Conservation (phyloP, 331 rosid genomes). For the Pyracantha coccinea region DNA sequence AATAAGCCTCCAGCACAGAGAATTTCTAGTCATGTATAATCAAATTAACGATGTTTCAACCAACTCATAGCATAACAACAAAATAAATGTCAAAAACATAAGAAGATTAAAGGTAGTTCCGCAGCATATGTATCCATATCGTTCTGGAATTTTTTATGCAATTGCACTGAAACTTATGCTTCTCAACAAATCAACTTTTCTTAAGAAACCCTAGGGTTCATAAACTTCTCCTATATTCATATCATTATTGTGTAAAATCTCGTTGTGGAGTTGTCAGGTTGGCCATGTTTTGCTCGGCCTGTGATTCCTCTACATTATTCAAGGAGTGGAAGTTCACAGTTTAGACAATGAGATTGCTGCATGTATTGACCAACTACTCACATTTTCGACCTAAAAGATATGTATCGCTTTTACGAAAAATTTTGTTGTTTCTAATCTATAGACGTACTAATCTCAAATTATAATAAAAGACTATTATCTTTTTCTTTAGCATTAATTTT, state of each 20-base stretch:
- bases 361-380: not conserved
- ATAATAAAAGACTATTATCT: not conserved
- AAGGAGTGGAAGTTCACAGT: not conserved
- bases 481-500: not conserved
- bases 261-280: conserved; percentile 47
- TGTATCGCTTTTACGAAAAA: not conserved
- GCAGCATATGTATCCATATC: conserved; percentile 38
- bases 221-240: not conserved
- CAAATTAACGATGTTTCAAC: not conserved
- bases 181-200: not conserved
- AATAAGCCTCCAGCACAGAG: not conserved
- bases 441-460: not conserved
- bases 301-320: not conserved
- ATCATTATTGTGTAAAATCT: not conserved
- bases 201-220: not conserved
- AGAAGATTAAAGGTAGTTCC: conserved; percentile 23
- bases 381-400: not conserved
- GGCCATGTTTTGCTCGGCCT: conserved; percentile 46
- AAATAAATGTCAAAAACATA: not conserved
- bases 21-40: too few species aligned
- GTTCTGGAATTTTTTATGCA: conserved; percentile 22
- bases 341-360: not conserved
- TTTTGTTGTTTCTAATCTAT: not conserved
- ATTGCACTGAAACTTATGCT: conserved; percentile 41
- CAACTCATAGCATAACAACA: conserved; percentile 4